Evolutionary conservation across 1,284 basidiomycete genomes (phyloP).

Genomic region (Pseudozyma hubeiensis): DNA sequence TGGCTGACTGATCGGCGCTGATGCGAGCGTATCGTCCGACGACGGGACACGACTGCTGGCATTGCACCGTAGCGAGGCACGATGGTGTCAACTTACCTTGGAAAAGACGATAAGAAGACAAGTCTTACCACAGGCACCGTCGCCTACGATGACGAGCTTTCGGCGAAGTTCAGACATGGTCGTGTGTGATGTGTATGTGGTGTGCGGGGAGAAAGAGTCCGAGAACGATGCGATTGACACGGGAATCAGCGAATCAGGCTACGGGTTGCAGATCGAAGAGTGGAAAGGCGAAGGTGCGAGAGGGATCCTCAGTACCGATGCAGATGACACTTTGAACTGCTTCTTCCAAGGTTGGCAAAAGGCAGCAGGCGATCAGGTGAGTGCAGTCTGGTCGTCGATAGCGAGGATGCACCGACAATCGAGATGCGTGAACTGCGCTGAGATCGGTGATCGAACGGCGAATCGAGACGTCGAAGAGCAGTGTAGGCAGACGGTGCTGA

Average conservation of each 20-base stretch:
- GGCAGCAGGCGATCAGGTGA: not conserved
- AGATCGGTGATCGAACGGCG: not conserved
- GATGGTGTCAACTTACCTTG: conserved; percentile 71
- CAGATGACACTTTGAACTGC: not conserved
- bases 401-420: too few relatives aligned
- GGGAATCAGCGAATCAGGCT: not conserved
- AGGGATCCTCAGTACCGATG: too few relatives aligned
- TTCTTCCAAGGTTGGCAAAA: not conserved
- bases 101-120: conserved; percentile 86
- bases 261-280: not conserved
- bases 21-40: not conserved
- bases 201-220: conserved; percentile 12
- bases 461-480: conserved; percentile 1
- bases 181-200: conserved; percentile 3
- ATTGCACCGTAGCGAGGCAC: not conserved
- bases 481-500: not conserved
- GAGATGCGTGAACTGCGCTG: too few relatives aligned
- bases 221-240: not conserved
- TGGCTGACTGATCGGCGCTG: too few relatives aligned
- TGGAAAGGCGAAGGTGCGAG: not conserved
- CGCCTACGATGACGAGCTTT: conserved; percentile 68
- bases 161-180: conserved; percentile 64
- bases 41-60: not conserved
- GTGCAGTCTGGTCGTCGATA: too few relatives aligned
- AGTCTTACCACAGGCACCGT: conserved; percentile 80